Conservation (phyloP, 768 basidiomycete genomes). For the Tubosaeta sp. region DNA sequence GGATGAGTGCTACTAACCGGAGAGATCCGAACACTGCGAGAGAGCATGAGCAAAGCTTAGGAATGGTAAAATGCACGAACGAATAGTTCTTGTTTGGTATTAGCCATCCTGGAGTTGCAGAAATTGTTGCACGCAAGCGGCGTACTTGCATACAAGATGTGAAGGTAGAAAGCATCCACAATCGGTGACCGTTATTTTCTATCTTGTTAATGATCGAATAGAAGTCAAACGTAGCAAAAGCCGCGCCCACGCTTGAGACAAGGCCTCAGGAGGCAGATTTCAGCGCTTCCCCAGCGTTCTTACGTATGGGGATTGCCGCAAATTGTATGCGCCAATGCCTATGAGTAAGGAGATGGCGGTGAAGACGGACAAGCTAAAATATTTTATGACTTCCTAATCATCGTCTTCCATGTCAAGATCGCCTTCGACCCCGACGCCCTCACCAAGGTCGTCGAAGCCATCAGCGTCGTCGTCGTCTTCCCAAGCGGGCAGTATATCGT, state of each 20-base stretch:
- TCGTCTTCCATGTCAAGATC: conserved; percentile 65
- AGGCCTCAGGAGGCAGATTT: background rate
- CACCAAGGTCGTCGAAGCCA: conserved; percentile 62
- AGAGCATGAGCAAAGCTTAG: no score
- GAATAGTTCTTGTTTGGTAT: no score
- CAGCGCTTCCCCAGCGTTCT: background rate
- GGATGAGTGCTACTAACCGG: background rate
- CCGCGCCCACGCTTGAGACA: background rate
- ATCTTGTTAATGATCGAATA: background rate
- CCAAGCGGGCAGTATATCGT: conserved; percentile 27
- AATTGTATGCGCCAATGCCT: background rate
- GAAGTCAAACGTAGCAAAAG: background rate
- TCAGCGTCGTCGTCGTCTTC: conserved; percentile 44
- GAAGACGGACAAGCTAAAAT: background rate
- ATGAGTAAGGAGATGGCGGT: background rate
- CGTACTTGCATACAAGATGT: background rate
- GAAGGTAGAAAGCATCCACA: no score
- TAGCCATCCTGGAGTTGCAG: background rate
- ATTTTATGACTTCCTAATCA: conserved; percentile 30
- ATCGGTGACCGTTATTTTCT: background rate
- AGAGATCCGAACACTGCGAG: no score
- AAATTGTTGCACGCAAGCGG: background rate
- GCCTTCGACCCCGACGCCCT: conserved; percentile 63
- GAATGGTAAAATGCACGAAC: no score
- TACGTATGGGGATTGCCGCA: background rate